Base-by-base conservation (phyloP, 2,329 filamentous ascomycete species). In the Nannizzia gypsea region DNA sequence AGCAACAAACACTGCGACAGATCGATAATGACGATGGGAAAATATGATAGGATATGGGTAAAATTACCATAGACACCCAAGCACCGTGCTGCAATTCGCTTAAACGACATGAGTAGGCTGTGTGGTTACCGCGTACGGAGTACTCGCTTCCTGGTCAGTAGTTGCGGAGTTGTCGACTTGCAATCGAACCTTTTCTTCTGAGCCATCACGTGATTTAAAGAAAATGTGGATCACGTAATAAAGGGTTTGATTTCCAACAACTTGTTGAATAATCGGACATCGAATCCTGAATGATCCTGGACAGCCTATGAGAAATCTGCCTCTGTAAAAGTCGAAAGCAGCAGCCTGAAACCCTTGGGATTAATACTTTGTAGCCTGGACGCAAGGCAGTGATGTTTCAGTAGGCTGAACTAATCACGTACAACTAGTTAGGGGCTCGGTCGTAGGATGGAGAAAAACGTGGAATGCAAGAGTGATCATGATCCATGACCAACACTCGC, bases 321-420 rank as follows among this genome's bases (percentile, higher is more conserved):
- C 26, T 17, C 15, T 34, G 28, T 20, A 3, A 54, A 31, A 15
- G 28, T 5, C 26, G 48, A 54, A 54, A 15, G 48, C 26, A 54
- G 26, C 48, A 54, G 48, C 48, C 48, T 34, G n/a, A 9, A 8
- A 34, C 34, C 48, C 48, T 54, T 31, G n/a, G 26, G 13, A 24
- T 48, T 26, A 42, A 26, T 48, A 34, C 28, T 22, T 26, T 54
- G 48, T 34, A 31, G 48, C 48, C 48, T 54, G 48, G 48, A 54
- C 24, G 44, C 44, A 48, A 54, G 48, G 48, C 48, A 34, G 48
- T 31, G 24, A 54, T 54, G 48, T 54, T 54, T 54, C 48, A 54
- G 48, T 9, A 28, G 44, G 6, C 13, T 34, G n/a, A 24, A 28
- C 26, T 17, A 20, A 54, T 31, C 48, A 31, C 26, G 31, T 13